phyloP scores from a whole-genome alignment of 148 eudicot genomes.

The Tetragonia tetragonoides region DNA sequence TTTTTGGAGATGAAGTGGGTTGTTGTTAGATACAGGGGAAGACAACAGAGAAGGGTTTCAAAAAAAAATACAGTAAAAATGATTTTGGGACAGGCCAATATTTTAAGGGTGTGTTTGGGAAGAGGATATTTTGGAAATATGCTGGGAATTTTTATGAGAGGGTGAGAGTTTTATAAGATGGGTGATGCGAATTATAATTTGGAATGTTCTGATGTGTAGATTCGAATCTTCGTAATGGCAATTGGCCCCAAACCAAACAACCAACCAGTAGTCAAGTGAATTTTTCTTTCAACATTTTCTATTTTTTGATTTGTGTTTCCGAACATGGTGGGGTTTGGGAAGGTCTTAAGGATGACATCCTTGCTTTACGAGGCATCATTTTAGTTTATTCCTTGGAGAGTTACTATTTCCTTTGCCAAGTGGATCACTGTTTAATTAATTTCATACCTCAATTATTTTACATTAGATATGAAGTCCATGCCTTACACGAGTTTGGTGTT shows the following conservation, averaged over 20 bases:
- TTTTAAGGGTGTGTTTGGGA: constrained; percentile 6
- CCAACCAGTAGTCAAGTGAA: no score
- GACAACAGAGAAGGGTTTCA: not conserved
- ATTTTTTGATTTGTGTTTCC: not conserved
- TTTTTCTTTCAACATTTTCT: not conserved
- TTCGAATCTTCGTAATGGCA: constrained; percentile 38
- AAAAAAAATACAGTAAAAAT: no score
- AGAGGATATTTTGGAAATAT: constrained; percentile 27
- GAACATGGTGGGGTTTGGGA: not conserved
- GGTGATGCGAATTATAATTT: not conserved
- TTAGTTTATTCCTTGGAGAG: constrained; percentile 3
- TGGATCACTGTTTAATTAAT: not conserved
- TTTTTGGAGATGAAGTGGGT: not conserved
- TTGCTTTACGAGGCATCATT: not conserved
- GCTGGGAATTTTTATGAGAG: constrained; percentile 14
- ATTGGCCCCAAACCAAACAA: not conserved
- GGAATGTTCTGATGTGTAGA: constrained; percentile 44
- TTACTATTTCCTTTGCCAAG: not conserved
- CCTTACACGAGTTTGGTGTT: no score
- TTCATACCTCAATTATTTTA: not conserved
- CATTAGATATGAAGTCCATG: no score
- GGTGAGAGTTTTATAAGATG: not conserved
- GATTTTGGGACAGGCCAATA: no score
- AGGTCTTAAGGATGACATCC: not conserved
- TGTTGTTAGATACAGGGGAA: constrained; percentile 5